A percentile compares a stretch with the other conserved stretches of the same genome.
Conservation (phyloP, 768 basidiomycete species). For the Mrakia blollopis region DNA sequence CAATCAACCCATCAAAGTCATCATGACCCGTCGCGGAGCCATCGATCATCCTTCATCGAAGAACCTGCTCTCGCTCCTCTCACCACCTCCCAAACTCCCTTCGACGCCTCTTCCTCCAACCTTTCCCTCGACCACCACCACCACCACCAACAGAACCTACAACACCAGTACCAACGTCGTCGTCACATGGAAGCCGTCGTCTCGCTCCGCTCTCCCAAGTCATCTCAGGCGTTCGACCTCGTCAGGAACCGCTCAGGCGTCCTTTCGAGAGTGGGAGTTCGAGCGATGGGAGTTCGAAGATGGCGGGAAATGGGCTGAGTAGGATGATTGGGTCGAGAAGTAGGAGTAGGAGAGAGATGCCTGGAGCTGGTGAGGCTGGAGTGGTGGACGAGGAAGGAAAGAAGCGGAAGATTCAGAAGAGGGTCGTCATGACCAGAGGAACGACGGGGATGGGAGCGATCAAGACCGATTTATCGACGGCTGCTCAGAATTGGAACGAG, state of each 20-base stretch:
- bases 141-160: neutral
- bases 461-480: constrained; percentile 21
- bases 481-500: constrained; percentile 30
- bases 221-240: constrained; percentile 13
- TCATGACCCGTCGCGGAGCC: constrained; percentile 32
- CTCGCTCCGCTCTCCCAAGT: constrained; percentile 19
- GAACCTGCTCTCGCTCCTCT: constrained; percentile 17
- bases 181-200: constrained; percentile 11
- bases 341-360: neutral
- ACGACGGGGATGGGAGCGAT: constrained; percentile 14
- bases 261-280: constrained; percentile 2
- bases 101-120: constrained; percentile 1
- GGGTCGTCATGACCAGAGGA: constrained; percentile 27
- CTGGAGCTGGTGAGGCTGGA: neutral
- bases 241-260: neutral
- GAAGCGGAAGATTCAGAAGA: neutral
- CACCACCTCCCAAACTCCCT: neutral
- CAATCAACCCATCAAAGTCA: constrained; percentile 23
- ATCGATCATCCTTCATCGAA: constrained; percentile 26
- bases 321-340: neutral
- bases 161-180: neutral
- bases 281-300: constrained; percentile 15
- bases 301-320: too few species aligned
- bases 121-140: constrained; percentile 4
- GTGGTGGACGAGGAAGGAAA: neutral